Percentiles rank a stretch among this genome's conserved stretches.
These are phyloP conservation scores for Hypoxylon sp. DNA, from an alignment of 2,329 filamentous ascomycete species.

Conservation along the genomic window DNA sequence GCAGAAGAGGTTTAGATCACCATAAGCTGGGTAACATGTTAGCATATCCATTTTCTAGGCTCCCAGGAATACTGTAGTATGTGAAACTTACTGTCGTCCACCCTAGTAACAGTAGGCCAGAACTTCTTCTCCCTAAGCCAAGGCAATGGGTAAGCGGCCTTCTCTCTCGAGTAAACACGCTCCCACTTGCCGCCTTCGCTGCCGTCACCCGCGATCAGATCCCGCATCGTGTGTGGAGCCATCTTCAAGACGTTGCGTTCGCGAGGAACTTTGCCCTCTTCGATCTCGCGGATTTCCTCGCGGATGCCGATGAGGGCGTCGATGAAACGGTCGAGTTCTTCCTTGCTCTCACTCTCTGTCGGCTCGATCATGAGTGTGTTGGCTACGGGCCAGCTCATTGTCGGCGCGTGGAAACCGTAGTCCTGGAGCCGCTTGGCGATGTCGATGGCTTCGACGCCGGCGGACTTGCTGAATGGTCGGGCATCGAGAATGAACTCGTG, in stretches of 20 bases:
- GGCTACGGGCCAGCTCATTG: constrained; percentile 95
- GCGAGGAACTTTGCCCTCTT: constrained; percentile 78
- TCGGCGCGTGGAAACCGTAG: constrained; percentile 96
- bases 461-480: constrained; percentile 82
- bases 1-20: constrained; percentile 36
- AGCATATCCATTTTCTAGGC: constrained; percentile 7
- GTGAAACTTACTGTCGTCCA: constrained; percentile 80
- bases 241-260: constrained; percentile 88
- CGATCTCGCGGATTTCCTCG: constrained; percentile 82
- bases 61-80: background rate
- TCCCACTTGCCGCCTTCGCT: constrained; percentile 70
- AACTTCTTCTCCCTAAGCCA: constrained; percentile 96
- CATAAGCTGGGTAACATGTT: constrained; percentile 28
- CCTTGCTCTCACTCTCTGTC: constrained; percentile 91
- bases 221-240: constrained; percentile 84
- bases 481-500: constrained; percentile 97
- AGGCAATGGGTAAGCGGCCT: constrained; percentile 85
- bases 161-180: constrained; percentile 80
- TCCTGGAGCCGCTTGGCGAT: constrained; percentile 97
- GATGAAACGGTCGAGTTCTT: constrained; percentile 92
- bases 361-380: constrained; percentile 99
- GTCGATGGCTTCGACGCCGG: constrained; percentile 90
- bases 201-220: constrained; percentile 72
- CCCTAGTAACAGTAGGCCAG: constrained; percentile 86
- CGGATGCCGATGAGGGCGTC: constrained; percentile 89